phyloP scores from a whole-genome alignment of 495 filamentous ascomycete genomes.

The Pseudomonodictys pantanalensis region DNA sequence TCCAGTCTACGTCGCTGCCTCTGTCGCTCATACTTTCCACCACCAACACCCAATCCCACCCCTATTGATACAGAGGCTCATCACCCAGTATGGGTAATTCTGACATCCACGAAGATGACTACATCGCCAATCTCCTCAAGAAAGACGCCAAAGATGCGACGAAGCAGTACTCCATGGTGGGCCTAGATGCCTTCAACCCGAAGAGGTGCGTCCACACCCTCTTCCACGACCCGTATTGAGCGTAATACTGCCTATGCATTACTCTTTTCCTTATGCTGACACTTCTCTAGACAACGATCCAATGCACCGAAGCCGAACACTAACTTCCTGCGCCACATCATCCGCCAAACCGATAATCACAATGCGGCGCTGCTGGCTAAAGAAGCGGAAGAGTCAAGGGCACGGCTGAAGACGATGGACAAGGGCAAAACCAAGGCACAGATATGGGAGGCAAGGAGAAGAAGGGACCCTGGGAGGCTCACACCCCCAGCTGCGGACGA shows the following conservation, averaged over 20 bases:
- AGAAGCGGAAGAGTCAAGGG: slow-evolving; percentile 65
- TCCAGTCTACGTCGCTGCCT: neutral
- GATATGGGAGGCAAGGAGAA: neutral
- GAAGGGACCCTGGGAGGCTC: slow-evolving; percentile 9
- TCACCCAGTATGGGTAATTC: neutral
- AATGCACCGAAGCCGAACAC: slow-evolving; percentile 88
- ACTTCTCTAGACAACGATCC: slow-evolving; percentile 47
- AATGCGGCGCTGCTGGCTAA: slow-evolving; percentile 83
- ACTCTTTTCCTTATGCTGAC: slow-evolving; percentile 7
- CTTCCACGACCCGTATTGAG: neutral
- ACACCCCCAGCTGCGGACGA: slow-evolving; percentile 13
- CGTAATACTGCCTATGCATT: slow-evolving; percentile 1
- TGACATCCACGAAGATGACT: slow-evolving; percentile 55
- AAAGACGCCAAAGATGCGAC: slow-evolving; percentile 68
- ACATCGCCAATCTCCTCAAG: slow-evolving; percentile 69
- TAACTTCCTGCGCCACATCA: slow-evolving; percentile 80
- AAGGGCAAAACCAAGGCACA: slow-evolving; percentile 33
- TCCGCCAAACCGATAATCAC: slow-evolving; percentile 83
- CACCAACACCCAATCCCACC: neutral
- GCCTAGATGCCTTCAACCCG: slow-evolving; percentile 67
- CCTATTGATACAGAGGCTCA: neutral
- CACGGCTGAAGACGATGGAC: slow-evolving; percentile 53
- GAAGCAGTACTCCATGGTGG: slow-evolving; percentile 69
- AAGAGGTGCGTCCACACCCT: slow-evolving; percentile 55
- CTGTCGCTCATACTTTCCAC: neutral